Evolutionary conservation across 2,329 filamentous ascomycete species (phyloP).

Genomic region (Fusarium pseudograminearum): DNA sequence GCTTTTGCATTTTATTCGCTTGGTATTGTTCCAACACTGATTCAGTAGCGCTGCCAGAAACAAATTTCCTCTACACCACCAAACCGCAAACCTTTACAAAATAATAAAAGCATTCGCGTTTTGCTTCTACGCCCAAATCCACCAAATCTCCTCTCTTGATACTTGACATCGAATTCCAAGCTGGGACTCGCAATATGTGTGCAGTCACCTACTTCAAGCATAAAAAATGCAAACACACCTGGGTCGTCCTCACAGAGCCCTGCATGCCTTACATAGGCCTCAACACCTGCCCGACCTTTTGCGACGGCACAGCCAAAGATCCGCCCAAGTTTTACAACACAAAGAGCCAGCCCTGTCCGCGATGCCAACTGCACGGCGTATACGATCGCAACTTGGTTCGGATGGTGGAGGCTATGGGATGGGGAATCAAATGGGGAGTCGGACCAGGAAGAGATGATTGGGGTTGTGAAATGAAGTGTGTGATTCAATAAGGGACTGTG

Average conservation of each 20-base stretch:
- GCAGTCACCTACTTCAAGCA: conserved; percentile 61
- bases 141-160: neutral
- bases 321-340: conserved; percentile 54
- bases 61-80: neutral
- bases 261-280: conserved; percentile 66
- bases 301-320: conserved; percentile 54
- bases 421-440: conserved; percentile 61
- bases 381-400: conserved; percentile 64
- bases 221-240: conserved; percentile 64
- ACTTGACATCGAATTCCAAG: neutral
- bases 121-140: neutral
- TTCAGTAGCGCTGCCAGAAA: conserved; percentile 20
- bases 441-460: conserved; percentile 57
- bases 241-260: conserved; percentile 61
- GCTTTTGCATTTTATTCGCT: conserved; percentile 12
- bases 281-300: conserved; percentile 59
- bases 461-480: conserved; percentile 54
- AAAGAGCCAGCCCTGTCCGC: conserved; percentile 55
- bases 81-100: conserved; percentile 2
- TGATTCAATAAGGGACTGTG: conserved; percentile 49
- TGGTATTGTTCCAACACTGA: conserved; percentile 10
- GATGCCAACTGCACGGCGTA: conserved; percentile 53
- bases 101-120: neutral
- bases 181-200: conserved; percentile 57
- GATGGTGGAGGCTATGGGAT: conserved; percentile 59